phyloP scores from a whole-genome alignment of 495 filamentous ascomycete species.

The Neurospora sp. region DNA sequence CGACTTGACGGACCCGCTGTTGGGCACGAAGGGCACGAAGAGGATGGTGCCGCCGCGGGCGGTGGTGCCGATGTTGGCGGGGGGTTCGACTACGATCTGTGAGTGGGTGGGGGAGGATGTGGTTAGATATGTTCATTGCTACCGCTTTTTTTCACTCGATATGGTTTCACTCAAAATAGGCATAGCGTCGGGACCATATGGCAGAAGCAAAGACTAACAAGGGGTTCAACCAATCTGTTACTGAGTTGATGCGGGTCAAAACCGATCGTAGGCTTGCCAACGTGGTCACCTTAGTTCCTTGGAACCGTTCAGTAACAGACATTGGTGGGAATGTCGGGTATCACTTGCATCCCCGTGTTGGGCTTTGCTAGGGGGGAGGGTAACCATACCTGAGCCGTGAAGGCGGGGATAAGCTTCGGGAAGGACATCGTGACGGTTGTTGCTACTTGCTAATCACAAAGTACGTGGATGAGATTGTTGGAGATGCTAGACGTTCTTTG shows the following conservation, averaged over 20 bases:
- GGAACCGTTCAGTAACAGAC: too few relatives aligned
- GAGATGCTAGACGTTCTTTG: neutral
- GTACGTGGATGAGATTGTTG: neutral
- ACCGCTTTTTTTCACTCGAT: too few relatives aligned
- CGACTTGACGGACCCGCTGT: conserved; percentile 18
- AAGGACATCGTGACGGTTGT: conserved; percentile 9
- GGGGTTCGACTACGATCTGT: conserved; percentile 25
- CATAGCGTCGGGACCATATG: too few relatives aligned
- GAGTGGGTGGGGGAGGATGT: neutral
- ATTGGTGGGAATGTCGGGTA: too few relatives aligned
- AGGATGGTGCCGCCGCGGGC: conserved; percentile 16
- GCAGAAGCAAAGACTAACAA: too few relatives aligned
- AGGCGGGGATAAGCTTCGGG: conserved; percentile 37
- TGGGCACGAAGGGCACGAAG: conserved; percentile 22
- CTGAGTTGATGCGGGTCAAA: too few relatives aligned
- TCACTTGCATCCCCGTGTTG: too few relatives aligned
- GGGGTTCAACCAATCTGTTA: too few relatives aligned
- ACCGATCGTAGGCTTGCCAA: too few relatives aligned
- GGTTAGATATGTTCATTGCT: neutral
- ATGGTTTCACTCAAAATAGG: too few relatives aligned
- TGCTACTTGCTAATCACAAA: neutral
- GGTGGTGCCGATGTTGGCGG: conserved; percentile 15
- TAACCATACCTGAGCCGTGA: conserved; percentile 26
- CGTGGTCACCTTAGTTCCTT: too few relatives aligned
- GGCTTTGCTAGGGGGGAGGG: too few relatives aligned